phyloP scores from a whole-genome alignment of 495 filamentous ascomycete species.

The Choiromyces venosus region DNA sequence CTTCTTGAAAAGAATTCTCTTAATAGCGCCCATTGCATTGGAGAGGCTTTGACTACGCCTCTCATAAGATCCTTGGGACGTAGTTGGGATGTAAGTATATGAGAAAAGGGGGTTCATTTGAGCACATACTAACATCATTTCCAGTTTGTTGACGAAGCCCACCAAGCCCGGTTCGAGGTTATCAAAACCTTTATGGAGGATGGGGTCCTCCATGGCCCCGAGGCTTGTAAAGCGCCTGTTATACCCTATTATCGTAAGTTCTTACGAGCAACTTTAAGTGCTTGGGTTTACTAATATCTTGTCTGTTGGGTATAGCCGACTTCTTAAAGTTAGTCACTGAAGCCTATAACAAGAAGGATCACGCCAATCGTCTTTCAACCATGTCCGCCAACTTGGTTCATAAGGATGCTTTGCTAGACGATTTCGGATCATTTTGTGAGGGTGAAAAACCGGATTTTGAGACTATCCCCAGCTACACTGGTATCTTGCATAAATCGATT shows the following conservation, averaged over 20 bases:
- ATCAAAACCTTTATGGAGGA: background rate
- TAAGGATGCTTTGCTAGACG: slow-evolving; percentile 7
- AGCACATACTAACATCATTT: background rate
- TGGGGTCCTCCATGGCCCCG: background rate
- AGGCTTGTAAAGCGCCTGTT: slow-evolving; percentile 15
- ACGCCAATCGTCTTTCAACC: slow-evolving; percentile 10
- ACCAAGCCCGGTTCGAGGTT: background rate
- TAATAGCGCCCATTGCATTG: slow-evolving; percentile 25
- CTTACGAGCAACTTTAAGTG: background rate
- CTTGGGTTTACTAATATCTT: slow-evolving; percentile 3
- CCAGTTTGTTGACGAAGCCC: background rate
- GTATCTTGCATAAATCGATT: slow-evolving; percentile 13
- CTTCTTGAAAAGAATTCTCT: slow-evolving; percentile 23
- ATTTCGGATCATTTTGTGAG: slow-evolving; percentile 22
- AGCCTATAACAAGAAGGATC: slow-evolving; percentile 19
- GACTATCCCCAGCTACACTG: slow-evolving; percentile 2
- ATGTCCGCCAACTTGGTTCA: slow-evolving; percentile 15
- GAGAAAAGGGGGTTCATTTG: background rate
- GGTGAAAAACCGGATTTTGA: slow-evolving; percentile 4
- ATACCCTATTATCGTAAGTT: slow-evolving; percentile 29
- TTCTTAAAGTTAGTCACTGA: slow-evolving; percentile 23
- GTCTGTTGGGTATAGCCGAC: slow-evolving; percentile 6
- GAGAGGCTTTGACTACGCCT: slow-evolving; percentile 22
- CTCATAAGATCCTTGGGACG: slow-evolving; percentile 13
- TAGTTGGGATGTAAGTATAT: slow-evolving; percentile 25